Percentiles rank a stretch among this genome's conserved stretches.
Conservation (phyloP, 306 rosid genomes). For the Malus orientalis region DNA sequence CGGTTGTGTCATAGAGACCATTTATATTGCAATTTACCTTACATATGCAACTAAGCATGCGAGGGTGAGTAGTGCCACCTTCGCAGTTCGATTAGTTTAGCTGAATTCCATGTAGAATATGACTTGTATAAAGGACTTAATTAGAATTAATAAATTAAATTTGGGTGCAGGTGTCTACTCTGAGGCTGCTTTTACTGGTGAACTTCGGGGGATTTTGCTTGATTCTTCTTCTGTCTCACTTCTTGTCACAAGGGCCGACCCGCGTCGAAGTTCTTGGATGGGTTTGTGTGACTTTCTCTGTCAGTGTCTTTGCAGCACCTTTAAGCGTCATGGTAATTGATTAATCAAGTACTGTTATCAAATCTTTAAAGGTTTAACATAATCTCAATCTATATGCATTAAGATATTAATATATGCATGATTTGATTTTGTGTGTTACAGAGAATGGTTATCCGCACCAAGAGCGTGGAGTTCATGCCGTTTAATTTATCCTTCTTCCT, state of each 20-base stretch:
- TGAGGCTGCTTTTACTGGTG: conserved; percentile 56
- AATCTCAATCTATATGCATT: background rate
- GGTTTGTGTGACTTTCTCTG: conserved; percentile 72
- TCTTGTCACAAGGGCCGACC: conserved; percentile 41
- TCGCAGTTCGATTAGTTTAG: background rate
- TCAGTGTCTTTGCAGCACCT: conserved; percentile 85
- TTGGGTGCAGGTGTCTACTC: conserved; percentile 46
- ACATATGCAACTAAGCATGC: conserved; percentile 62
- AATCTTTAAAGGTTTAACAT: background rate
- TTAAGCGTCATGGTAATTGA: conserved; percentile 58
- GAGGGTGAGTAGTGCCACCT: conserved; percentile 33
- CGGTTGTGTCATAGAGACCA: conserved; percentile 70
- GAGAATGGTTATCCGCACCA: conserved; percentile 84
- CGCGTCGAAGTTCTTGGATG: conserved; percentile 72
- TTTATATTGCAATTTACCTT: conserved; percentile 61
- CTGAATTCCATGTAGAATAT: background rate
- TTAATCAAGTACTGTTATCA: background rate
- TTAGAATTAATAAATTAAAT: background rate
- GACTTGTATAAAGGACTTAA: background rate
- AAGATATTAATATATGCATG: background rate
- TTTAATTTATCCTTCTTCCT: conserved; percentile 67
- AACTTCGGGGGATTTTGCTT: conserved; percentile 64
- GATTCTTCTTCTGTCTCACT: conserved; percentile 55
- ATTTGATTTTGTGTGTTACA: conserved; percentile 9
- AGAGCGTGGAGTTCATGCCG: conserved; percentile 98